Evolutionary conservation across 164 flowering plant species (phyloP).

Genomic region (Aristolochia contorta): DNA sequence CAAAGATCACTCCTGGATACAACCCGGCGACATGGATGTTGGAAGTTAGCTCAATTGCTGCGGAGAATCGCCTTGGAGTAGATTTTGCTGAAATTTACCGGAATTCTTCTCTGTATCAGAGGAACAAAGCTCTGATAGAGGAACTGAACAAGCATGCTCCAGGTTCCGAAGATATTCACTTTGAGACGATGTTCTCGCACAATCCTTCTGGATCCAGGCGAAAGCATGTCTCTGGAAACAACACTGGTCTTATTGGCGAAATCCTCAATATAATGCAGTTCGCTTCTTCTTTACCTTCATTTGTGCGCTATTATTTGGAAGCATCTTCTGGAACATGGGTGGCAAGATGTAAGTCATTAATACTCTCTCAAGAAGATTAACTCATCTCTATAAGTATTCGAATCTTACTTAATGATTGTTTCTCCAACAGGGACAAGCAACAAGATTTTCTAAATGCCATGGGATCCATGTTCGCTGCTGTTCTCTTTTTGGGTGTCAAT

Average conservation of each 20-base stretch:
- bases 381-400: neutral
- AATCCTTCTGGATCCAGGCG: constrained; percentile 16
- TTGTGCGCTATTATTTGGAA: constrained; percentile 19
- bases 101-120: constrained; percentile 19
- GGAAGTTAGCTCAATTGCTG: constrained; percentile 9
- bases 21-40: constrained; percentile 21
- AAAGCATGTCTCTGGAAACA: constrained; percentile 33
- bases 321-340: constrained; percentile 28
- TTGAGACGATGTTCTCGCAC: constrained; percentile 18
- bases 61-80: constrained; percentile 7
- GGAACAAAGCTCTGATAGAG: constrained; percentile 20
- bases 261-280: constrained; percentile 23
- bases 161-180: constrained; percentile 21
- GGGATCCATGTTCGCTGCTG: constrained; percentile 26
- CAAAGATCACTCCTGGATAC: constrained; percentile 9
- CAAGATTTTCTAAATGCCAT: constrained; percentile 22
- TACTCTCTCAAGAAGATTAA: neutral
- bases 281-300: constrained; percentile 21
- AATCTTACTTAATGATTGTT: neutral
- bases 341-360: constrained; percentile 17
- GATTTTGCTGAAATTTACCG: constrained; percentile 12
- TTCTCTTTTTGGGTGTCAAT: constrained; percentile 22
- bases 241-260: constrained; percentile 26
- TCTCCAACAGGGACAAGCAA: constrained; percentile 12
- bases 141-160: constrained; percentile 15